Percentiles rank a stretch among this genome's conserved stretches.
These are phyloP conservation scores for Tricholoma bakamatsutake DNA, from an alignment of 768 basidiomycete species.

Conservation along the genomic window DNA sequence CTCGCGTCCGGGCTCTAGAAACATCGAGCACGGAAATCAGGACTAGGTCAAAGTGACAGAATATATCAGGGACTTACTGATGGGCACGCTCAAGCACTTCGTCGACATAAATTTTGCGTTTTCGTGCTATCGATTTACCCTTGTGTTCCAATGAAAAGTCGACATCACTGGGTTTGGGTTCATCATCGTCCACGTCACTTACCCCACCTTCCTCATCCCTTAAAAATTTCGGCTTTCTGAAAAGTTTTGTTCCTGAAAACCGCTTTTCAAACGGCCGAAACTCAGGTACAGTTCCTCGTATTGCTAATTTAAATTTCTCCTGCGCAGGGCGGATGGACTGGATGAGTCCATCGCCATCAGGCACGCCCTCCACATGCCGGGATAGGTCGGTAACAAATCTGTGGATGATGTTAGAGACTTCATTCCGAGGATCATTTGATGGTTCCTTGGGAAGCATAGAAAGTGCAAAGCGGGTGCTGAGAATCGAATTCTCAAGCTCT, in stretches of 20 bases:
- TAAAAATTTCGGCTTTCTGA: slow-evolving; percentile 27
- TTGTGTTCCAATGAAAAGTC: background rate
- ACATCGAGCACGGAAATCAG: background rate
- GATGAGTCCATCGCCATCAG: slow-evolving; percentile 45
- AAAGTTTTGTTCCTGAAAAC: slow-evolving; percentile 7
- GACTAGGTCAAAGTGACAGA: background rate
- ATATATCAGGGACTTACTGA: slow-evolving; percentile 30
- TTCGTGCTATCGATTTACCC: background rate
- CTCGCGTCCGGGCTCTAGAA: slow-evolving; percentile 60
- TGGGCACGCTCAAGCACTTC: slow-evolving; percentile 44
- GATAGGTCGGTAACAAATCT: slow-evolving; percentile 42
- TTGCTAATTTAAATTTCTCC: slow-evolving; percentile 38
- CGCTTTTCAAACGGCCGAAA: slow-evolving; percentile 46
- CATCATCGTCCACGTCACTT: slow-evolving; percentile 1
- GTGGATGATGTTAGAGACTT: slow-evolving; percentile 44
- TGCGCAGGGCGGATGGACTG: slow-evolving; percentile 50
- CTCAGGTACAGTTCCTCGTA: slow-evolving; percentile 48
- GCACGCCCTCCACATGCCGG: slow-evolving; percentile 45
- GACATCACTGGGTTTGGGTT: background rate
- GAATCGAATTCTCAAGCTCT: slow-evolving; percentile 45
- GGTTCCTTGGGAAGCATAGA: slow-evolving; percentile 44
- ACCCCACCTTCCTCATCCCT: slow-evolving; percentile 31
- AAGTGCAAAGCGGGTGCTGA: slow-evolving; percentile 22
- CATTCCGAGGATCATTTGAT: slow-evolving; percentile 49
- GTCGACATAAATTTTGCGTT: slow-evolving; percentile 35